Evolutionary conservation across 139 green algal species (phyloP).

Genomic region (Chlamydomonas schloesseri): DNA sequence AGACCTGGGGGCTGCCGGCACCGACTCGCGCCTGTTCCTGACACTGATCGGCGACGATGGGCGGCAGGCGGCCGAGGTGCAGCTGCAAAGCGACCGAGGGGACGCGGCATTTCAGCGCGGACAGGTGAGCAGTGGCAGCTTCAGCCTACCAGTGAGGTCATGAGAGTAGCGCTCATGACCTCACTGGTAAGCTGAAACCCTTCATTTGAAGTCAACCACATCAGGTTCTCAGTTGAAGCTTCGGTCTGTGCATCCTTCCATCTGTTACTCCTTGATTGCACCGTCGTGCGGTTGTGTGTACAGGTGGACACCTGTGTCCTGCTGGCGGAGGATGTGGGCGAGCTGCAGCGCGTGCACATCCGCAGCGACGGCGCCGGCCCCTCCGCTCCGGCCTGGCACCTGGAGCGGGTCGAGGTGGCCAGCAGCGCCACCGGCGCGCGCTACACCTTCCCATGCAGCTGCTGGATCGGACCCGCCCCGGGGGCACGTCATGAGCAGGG

Average conservation of each 20-base stretch:
- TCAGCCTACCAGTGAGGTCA: too few species aligned
- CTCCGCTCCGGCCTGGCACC: slow-evolving; percentile 1
- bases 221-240: too few species aligned
- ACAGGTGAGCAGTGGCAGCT: not conserved
- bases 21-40: not conserved
- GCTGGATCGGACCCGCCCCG: slow-evolving; percentile 16
- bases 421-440: slow-evolving; percentile 4
- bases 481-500: slow-evolving; percentile 1
- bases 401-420: slow-evolving; percentile 24
- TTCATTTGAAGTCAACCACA: too few species aligned
- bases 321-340: not conserved
- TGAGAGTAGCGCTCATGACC: too few species aligned
- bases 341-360: not conserved
- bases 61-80: slow-evolving; percentile 24
- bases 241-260: too few species aligned
- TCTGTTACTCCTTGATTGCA: too few species aligned
- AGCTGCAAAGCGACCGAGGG: not conserved
- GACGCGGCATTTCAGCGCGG: not conserved
- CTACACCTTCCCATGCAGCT: slow-evolving; percentile 21
- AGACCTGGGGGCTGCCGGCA: not conserved
- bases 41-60: not conserved
- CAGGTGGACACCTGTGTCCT: slow-evolving; percentile 14
- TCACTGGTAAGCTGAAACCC: too few species aligned
- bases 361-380: not conserved
- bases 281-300: too few species aligned